These are phyloP conservation scores for Fusarium sp. DNA, from an alignment of 2,329 filamentous ascomycete genomes.

Conservation along the genomic window DNA sequence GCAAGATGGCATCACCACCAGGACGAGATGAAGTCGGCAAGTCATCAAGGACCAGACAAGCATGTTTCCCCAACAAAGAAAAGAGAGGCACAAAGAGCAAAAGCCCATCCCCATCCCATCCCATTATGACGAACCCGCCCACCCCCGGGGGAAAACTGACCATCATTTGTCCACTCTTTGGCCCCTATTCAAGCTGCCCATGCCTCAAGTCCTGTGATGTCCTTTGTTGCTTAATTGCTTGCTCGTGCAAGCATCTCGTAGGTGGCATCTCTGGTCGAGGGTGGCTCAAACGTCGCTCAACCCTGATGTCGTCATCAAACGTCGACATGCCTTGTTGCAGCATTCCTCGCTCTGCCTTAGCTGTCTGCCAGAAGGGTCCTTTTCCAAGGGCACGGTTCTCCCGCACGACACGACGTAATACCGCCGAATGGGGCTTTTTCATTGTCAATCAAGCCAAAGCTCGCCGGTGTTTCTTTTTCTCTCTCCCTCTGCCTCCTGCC, in stretches of 20 bases:
- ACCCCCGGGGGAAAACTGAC: not conserved
- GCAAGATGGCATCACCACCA: not conserved
- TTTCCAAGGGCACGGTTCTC: slow-evolving; percentile 15
- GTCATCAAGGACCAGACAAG: slow-evolving; percentile 18
- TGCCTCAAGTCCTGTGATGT: not conserved
- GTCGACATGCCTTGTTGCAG: not conserved
- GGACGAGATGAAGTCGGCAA: slow-evolving; percentile 2
- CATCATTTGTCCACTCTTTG: slow-evolving; percentile 15
- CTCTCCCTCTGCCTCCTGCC: not conserved
- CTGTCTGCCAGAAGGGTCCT: slow-evolving; percentile 11
- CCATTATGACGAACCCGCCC: slow-evolving; percentile 8
- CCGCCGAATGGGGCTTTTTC: not conserved
- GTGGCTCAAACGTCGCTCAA: slow-evolving; percentile 21
- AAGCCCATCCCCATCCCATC: slow-evolving; percentile 6
- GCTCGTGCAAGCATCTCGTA: slow-evolving; percentile 5
- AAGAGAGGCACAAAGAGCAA: slow-evolving; percentile 28
- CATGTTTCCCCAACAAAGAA: slow-evolving; percentile 25
- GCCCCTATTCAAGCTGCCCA: slow-evolving; percentile 17
- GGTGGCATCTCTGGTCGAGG: slow-evolving; percentile 15
- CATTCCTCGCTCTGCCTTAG: not conserved
- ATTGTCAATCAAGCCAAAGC: not conserved
- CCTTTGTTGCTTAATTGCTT: slow-evolving; percentile 4
- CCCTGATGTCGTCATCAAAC: slow-evolving; percentile 22
- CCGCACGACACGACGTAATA: not conserved
- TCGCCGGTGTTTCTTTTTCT: not conserved